phyloP scores from a whole-genome alignment of 345 rosid species.

The Acer campestre region DNA sequence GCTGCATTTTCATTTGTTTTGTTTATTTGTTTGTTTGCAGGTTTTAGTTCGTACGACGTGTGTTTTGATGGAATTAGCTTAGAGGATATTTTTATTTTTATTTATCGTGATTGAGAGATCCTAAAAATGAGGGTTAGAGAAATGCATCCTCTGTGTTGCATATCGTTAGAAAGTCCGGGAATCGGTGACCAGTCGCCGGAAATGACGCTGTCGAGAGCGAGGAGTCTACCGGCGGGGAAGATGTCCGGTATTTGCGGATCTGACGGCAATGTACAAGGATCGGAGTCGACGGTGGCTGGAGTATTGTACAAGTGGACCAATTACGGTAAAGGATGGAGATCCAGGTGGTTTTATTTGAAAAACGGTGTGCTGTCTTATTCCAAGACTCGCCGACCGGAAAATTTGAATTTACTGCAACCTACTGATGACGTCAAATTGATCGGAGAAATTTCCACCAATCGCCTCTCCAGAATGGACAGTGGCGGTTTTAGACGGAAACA shows the following conservation, averaged over 20 bases:
- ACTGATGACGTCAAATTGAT: constrained; percentile 70
- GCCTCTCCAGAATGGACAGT: constrained; percentile 58
- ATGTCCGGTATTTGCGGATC: constrained; percentile 41
- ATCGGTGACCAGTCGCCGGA: constrained; percentile 68
- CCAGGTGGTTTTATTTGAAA: constrained; percentile 85
- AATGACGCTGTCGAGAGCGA: constrained; percentile 47
- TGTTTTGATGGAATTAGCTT: neutral
- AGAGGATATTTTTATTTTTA: neutral
- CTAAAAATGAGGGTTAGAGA: constrained; percentile 84
- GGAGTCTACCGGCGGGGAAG: constrained; percentile 66
- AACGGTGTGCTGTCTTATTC: constrained; percentile 84
- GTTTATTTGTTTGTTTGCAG: neutral
- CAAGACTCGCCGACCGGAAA: constrained; percentile 72
- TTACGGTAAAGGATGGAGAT: constrained; percentile 98
- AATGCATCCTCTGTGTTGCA: constrained; percentile 93
- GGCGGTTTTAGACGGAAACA: constrained; percentile 61
- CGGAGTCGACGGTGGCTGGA: constrained; percentile 80
- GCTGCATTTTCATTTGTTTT: neutral
- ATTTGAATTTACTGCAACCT: constrained; percentile 47
- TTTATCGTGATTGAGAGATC: constrained; percentile 34
- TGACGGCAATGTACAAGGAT: constrained; percentile 48
- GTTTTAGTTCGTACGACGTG: neutral
- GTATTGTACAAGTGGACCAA: constrained; percentile 94
- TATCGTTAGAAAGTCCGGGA: constrained; percentile 74
- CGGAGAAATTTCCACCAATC: constrained; percentile 64